Base-by-base conservation (phyloP, 495 filamentous ascomycete genomes). In the Extremus antarcticus region DNA sequence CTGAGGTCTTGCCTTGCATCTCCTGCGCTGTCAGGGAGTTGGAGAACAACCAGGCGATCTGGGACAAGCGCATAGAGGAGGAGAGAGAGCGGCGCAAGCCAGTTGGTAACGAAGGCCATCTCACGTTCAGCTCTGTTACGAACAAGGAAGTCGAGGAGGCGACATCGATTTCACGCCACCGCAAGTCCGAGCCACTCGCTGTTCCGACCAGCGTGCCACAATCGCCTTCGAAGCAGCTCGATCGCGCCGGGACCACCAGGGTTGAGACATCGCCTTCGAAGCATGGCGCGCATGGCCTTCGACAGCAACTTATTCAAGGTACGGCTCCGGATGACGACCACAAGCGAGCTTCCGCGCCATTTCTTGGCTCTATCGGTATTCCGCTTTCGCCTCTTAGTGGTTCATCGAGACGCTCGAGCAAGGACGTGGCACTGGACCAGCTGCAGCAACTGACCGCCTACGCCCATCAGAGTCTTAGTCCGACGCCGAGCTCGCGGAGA, bases 1-100 rank as follows among this genome's bases (percentile, higher is more conserved):
- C 86, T 23, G 83, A 94, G 51, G 79, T 97, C 40, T 70, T 97
- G 49, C 90, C 92, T 7, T 78, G 76, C 21, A 83, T 98, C 81
- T 71, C 75, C 35, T 95, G 90, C 66, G 87, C 81, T 32, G 84
- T 90, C 8, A 78, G 85, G 2, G 88, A 95, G 65, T 81, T 97
- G 43, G 73, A 81, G 23, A 66, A 67, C 24, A 98, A 97, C 68
- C 83, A 84, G 64, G 63, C 67, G 0, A 74, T 78, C 19, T 98
- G 94, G 80, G 79, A 87, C 50, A 64, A 73, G 32, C 78, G 79
- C 46, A 80, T 90, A 24, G 79, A 82, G 43, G 59, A 79, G 63
- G 73, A 73, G 57, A 71, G 58, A 32, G 67, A 76, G 57, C 65
- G 51, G 43, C 59, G 59, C 13, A 32, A 57, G 7, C 25, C 45